These are phyloP conservation scores for Micromonas commoda DNA, from an alignment of 139 green algal species.

Conservation along the genomic window DNA sequence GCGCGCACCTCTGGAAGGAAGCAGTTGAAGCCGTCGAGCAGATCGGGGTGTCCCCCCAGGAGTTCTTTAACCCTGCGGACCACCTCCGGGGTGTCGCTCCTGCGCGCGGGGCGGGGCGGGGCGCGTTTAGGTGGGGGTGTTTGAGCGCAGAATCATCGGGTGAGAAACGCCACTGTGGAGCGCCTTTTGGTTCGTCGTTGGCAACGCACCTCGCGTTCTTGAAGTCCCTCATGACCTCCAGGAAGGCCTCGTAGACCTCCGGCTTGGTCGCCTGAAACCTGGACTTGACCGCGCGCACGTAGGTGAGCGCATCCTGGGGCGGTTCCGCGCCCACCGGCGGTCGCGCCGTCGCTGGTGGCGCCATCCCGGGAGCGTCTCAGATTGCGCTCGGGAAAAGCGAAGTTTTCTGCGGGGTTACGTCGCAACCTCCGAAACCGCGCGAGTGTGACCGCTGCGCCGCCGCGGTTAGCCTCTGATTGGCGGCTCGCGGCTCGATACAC, in stretches of 20 bases:
- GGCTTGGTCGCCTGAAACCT: background rate
- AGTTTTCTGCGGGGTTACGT: too few relatives aligned
- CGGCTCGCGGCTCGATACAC: too few relatives aligned
- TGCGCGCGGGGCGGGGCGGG: background rate
- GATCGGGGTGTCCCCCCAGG: background rate
- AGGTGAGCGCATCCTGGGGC: conserved; percentile 2
- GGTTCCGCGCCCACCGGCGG: too few relatives aligned
- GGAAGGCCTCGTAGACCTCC: conserved; percentile 6
- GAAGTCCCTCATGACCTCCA: conserved; percentile 13
- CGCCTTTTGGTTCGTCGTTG: background rate
- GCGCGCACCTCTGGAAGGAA: conserved; percentile 15
- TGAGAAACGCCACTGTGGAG: background rate
- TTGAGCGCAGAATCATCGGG: background rate
- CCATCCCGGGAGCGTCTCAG: too few relatives aligned
- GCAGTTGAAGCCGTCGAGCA: conserved; percentile 8
- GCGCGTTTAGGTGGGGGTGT: background rate
- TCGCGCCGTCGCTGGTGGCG: too few relatives aligned
- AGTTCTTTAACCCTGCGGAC: background rate
- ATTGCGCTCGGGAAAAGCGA: too few relatives aligned
- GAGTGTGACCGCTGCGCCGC: too few relatives aligned
- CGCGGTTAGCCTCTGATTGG: too few relatives aligned
- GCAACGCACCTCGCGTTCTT: conserved; percentile 16
- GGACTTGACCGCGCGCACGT: conserved; percentile 1
- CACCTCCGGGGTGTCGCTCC: background rate
- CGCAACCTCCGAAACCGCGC: too few relatives aligned